Percentiles rank a stretch among this genome's conserved stretches.
These are phyloP conservation scores for Colletotrichum godetiae DNA, from an alignment of 2,329 filamentous ascomycete species.

Conservation along the genomic window DNA sequence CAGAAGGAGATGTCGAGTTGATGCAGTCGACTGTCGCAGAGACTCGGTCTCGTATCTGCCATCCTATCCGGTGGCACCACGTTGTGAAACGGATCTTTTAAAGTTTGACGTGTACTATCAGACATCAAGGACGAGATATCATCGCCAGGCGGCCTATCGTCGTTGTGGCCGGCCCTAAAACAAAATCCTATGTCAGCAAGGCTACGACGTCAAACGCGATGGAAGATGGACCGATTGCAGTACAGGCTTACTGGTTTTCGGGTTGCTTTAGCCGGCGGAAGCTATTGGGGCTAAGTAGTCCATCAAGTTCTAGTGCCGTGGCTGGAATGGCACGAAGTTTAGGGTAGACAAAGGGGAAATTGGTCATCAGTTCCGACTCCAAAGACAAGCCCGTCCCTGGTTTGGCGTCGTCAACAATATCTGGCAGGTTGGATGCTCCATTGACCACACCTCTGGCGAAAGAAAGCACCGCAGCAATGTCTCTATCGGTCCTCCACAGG, in stretches of 20 bases:
- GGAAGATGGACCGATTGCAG: neutral
- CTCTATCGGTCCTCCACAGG: constrained; percentile 37
- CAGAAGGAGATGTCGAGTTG: constrained; percentile 45
- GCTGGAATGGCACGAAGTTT: neutral
- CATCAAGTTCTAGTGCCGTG: neutral
- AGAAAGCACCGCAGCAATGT: constrained; percentile 39
- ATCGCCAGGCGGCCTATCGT: neutral
- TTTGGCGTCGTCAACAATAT: neutral
- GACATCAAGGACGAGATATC: neutral
- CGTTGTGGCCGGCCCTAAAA: neutral
- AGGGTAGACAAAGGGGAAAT: constrained; percentile 40
- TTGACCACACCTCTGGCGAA: constrained; percentile 31
- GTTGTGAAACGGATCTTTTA: too few relatives aligned
- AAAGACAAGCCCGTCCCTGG: constrained; percentile 17
- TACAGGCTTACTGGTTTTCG: constrained; percentile 28
- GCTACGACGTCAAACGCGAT: neutral
- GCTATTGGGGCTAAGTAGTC: neutral
- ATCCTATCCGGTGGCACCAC: too few relatives aligned
- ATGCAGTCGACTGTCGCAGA: constrained; percentile 42
- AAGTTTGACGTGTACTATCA: too few relatives aligned
- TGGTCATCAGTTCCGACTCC: constrained; percentile 41
- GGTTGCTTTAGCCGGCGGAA: constrained; percentile 13
- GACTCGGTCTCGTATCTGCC: too few relatives aligned
- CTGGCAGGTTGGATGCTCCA: neutral
- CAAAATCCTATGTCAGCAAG: neutral